Evolutionary conservation across 2,329 filamentous ascomycete species (phyloP).

Genomic region (Orbilia blumenaviensis): DNA sequence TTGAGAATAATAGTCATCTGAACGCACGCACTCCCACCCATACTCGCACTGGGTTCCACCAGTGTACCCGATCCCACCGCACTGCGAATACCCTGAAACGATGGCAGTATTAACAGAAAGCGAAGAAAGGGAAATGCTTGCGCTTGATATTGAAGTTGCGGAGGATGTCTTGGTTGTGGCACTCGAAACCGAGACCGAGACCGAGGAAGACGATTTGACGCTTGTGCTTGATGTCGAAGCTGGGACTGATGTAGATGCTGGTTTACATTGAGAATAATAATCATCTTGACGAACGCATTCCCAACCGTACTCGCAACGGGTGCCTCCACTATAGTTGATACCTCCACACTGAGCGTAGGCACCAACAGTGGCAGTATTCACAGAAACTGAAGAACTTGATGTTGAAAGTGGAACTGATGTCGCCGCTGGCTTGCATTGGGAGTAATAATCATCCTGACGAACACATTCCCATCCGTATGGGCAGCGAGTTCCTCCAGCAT

Average conservation of each 20-base stretch:
- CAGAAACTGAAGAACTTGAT: not conserved
- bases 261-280: slow-evolving; percentile 52
- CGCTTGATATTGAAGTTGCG: no score
- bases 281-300: slow-evolving; percentile 26
- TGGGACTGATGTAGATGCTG: not conserved
- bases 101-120: not conserved
- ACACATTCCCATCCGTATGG: slow-evolving; percentile 35
- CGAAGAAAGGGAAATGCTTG: no score
- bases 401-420: not conserved
- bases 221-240: no score
- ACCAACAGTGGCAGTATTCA: not conserved
- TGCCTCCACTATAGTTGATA: slow-evolving; percentile 10
- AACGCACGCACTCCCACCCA: slow-evolving; percentile 21
- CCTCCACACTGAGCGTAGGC: slow-evolving; percentile 28
- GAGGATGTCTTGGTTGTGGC: no score
- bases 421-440: not conserved
- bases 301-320: slow-evolving; percentile 27
- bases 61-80: not conserved
- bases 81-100: not conserved
- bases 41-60: slow-evolving; percentile 21
- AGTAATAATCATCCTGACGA: not conserved
- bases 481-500: slow-evolving; percentile 52
- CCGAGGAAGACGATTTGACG: slow-evolving; percentile 22
- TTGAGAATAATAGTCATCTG: slow-evolving; percentile 47
- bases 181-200: no score